These are phyloP conservation scores for Metschnikowia amazonensis DNA, from an alignment of 805 yeast genomes.

Conservation along the genomic window DNA sequence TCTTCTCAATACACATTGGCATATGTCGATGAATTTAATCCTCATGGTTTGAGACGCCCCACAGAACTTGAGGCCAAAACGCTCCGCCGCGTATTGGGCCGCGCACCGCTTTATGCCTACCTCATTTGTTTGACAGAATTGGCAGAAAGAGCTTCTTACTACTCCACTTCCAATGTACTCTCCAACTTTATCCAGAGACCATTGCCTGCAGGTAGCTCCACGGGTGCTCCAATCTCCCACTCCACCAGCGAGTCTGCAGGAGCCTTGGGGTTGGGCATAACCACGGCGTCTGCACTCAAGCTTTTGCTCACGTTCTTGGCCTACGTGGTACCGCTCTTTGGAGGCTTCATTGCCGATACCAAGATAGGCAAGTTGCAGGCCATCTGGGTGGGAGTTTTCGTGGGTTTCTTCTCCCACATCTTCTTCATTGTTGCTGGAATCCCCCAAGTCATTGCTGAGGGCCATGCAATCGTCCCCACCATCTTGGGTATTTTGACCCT, in stretches of 20 bases:
- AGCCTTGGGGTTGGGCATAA: conserved; percentile 46
- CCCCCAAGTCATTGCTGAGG: conserved; percentile 35
- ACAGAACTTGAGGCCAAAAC: conserved; percentile 24
- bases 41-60: conserved; percentile 36
- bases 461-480: conserved; percentile 20
- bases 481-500: conserved; percentile 11
- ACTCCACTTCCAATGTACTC: conserved; percentile 43
- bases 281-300: conserved; percentile 46
- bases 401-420: conserved; percentile 46
- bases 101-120: conserved; percentile 47
- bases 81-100: conserved; percentile 40
- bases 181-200: conserved; percentile 51
- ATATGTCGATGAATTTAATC: conserved; percentile 33
- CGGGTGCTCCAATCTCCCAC: conserved; percentile 36
- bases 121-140: conserved; percentile 45
- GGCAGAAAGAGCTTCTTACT: conserved; percentile 55
- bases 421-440: conserved; percentile 48
- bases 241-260: conserved; percentile 42
- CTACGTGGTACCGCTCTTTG: conserved; percentile 48
- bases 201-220: conserved; percentile 46
- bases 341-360: conserved; percentile 52
- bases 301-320: conserved; percentile 47
- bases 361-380: conserved; percentile 45
- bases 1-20: conserved; percentile 18
- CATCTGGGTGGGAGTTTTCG: conserved; percentile 46